A percentile compares a stretch with the other conserved stretches of the same genome.
phyloP scores from a whole-genome alignment of 2,329 filamentous ascomycete species.

The Aspergillus novofumigatus region DNA sequence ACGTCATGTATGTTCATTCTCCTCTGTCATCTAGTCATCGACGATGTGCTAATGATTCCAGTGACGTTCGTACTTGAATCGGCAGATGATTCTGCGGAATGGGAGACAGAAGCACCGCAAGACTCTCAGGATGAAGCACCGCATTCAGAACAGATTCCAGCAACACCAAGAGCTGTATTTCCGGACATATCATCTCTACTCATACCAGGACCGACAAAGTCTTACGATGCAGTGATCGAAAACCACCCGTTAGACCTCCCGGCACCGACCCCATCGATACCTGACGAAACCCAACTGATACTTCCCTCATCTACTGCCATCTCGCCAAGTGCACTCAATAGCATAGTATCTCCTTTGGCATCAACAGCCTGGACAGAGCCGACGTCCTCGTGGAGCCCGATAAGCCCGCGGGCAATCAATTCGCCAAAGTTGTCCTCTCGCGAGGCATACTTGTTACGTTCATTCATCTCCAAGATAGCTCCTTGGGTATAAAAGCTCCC shows the following conservation, averaged over 20 bases:
- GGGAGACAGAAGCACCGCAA: neutral
- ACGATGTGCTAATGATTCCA: slow-evolving; percentile 1
- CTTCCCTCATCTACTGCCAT: slow-evolving; percentile 8
- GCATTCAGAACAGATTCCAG: neutral
- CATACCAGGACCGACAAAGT: neutral
- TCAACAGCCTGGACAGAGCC: slow-evolving; percentile 13
- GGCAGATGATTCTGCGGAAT: slow-evolving; percentile 12
- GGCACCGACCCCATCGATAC: slow-evolving; percentile 1
- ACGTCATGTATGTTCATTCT: slow-evolving; percentile 7
- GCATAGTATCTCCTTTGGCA: slow-evolving; percentile 9
- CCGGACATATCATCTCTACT: neutral
- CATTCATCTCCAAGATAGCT: slow-evolving; percentile 32
- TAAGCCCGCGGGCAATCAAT: slow-evolving; percentile 8
- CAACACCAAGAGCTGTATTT: neutral
- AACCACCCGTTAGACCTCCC: neutral
- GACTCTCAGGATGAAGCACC: neutral
- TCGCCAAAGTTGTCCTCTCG: slow-evolving; percentile 19
- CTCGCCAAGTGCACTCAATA: slow-evolving; percentile 6
- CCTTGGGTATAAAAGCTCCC: slow-evolving; percentile 24
- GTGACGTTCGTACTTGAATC: slow-evolving; percentile 27
- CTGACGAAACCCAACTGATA: slow-evolving; percentile 2
- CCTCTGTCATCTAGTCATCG: neutral
- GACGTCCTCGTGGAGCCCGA: slow-evolving; percentile 9
- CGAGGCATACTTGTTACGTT: slow-evolving; percentile 32
- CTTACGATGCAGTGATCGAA: neutral